Evolutionary conservation across 352 stramenopile genomes (phyloP).

Genomic region (Plasmopara viticola): DNA sequence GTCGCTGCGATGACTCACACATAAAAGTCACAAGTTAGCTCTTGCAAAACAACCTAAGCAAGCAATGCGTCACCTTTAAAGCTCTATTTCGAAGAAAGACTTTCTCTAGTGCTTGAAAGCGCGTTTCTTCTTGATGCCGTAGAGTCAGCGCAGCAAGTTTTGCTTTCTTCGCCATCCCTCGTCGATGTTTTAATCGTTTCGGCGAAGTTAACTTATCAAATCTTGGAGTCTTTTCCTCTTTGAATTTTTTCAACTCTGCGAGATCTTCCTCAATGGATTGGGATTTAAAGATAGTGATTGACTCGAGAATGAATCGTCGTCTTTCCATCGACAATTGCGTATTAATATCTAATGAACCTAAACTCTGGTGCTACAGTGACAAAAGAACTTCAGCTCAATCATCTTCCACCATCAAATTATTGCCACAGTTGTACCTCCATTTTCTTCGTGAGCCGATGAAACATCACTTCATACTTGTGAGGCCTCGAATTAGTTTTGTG

Average conservation of each 20-base stretch:
- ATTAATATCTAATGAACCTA: slow-evolving; percentile 67
- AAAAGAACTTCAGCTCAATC: neutral
- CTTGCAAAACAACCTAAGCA: neutral
- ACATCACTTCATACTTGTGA: slow-evolving; percentile 63
- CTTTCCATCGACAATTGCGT: slow-evolving; percentile 75
- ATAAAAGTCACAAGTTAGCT: neutral
- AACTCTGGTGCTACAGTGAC: slow-evolving; percentile 48
- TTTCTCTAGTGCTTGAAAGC: slow-evolving; percentile 55
- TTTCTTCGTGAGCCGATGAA: slow-evolving; percentile 68
- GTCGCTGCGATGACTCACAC: slow-evolving; percentile 5
- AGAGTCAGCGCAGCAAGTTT: slow-evolving; percentile 49
- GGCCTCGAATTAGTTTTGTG: slow-evolving; percentile 30
- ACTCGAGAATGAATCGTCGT: slow-evolving; percentile 60
- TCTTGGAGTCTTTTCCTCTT: slow-evolving; percentile 5
- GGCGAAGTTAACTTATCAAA: neutral
- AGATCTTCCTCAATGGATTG: slow-evolving; percentile 55
- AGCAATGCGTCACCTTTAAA: slow-evolving; percentile 23
- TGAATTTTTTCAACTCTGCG: slow-evolving; percentile 32
- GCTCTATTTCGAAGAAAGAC: slow-evolving; percentile 40
- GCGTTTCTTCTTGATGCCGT: slow-evolving; percentile 46
- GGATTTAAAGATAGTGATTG: slow-evolving; percentile 50
- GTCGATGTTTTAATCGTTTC: slow-evolving; percentile 18
- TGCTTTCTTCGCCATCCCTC: slow-evolving; percentile 28
- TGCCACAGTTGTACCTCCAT: slow-evolving; percentile 46
- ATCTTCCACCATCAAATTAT: neutral